These are phyloP conservation scores for Apiotrichum gamsii DNA, from an alignment of 1,284 basidiomycete species.

Conservation along the genomic window DNA sequence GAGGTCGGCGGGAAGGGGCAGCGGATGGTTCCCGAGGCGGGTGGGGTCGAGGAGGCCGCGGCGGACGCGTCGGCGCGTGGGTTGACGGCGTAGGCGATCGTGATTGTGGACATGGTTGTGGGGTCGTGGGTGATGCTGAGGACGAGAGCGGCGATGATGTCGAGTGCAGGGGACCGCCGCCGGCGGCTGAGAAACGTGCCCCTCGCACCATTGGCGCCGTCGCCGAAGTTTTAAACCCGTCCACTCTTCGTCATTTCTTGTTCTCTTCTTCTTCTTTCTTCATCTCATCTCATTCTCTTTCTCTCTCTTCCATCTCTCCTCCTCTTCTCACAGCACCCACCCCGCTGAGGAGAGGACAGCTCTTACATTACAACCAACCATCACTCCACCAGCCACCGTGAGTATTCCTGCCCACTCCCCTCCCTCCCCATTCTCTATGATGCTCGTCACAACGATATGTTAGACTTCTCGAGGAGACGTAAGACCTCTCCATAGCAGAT, in stretches of 20 bases:
- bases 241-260: too few species aligned
- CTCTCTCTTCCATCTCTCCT: not conserved
- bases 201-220: not conserved
- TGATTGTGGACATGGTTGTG: conserved; percentile 9
- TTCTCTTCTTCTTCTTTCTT: not conserved
- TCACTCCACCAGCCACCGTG: not conserved
- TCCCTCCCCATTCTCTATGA: conserved; percentile 11
- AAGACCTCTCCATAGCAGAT: conserved; percentile 29
- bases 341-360: not conserved
- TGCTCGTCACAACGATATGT: conserved; percentile 34
- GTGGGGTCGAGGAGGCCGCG: too few species aligned
- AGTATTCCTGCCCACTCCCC: not conserved
- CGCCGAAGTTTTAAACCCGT: not conserved
- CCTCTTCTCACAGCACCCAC: not conserved
- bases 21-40: too few species aligned
- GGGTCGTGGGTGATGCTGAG: too few species aligned
- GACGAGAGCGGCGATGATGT: too few species aligned
- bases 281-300: not conserved
- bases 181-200: not conserved
- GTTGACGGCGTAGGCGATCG: conserved; percentile 18
- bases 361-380: too few species aligned
- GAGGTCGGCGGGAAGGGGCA: conserved; percentile 7
- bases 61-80: conserved; percentile 14
- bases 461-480: conserved; percentile 38
- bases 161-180: not conserved